Evolutionary conservation across 1,284 basidiomycete species (phyloP).

Genomic region (Vanrija pseudolonga): DNA sequence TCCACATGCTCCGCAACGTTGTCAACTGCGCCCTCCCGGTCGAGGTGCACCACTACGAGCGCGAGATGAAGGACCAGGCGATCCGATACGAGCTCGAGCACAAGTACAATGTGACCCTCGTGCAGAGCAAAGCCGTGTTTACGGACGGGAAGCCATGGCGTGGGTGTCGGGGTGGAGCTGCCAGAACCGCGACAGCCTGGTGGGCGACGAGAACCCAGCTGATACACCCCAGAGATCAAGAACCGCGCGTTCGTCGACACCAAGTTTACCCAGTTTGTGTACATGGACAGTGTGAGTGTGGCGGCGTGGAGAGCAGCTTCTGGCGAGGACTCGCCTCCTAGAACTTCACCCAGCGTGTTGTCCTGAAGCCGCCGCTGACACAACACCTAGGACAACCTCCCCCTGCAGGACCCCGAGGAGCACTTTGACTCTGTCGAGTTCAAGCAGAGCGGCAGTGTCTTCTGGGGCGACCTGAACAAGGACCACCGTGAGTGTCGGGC

Average conservation of each 20-base stretch:
- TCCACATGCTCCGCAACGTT: constrained; percentile 48
- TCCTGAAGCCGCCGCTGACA: neutral
- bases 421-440: constrained; percentile 51
- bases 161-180: constrained; percentile 19
- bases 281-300: constrained; percentile 46
- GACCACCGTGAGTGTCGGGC: constrained; percentile 48
- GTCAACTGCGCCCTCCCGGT: constrained; percentile 48
- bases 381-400: constrained; percentile 47
- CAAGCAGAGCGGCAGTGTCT: constrained; percentile 47
- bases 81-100: constrained; percentile 32
- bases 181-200: no score
- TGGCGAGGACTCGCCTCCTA: no score
- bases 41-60: constrained; percentile 51
- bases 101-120: constrained; percentile 30
- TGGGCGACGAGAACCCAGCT: no score
- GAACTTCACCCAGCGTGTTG: no score
- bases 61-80: constrained; percentile 44
- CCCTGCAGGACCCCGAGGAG: constrained; percentile 47
- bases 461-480: constrained; percentile 54
- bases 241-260: constrained; percentile 42
- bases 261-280: constrained; percentile 46
- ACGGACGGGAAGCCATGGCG: constrained; percentile 37
- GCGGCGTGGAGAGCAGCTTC: no score
- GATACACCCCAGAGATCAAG: constrained; percentile 36
- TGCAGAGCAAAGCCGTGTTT: constrained; percentile 17